Evolutionary conservation across 2,329 filamentous ascomycete species (phyloP), one percentile per base, ranked within the genome.

Genomic region (Hymenoscyphus infarciens): DNA sequence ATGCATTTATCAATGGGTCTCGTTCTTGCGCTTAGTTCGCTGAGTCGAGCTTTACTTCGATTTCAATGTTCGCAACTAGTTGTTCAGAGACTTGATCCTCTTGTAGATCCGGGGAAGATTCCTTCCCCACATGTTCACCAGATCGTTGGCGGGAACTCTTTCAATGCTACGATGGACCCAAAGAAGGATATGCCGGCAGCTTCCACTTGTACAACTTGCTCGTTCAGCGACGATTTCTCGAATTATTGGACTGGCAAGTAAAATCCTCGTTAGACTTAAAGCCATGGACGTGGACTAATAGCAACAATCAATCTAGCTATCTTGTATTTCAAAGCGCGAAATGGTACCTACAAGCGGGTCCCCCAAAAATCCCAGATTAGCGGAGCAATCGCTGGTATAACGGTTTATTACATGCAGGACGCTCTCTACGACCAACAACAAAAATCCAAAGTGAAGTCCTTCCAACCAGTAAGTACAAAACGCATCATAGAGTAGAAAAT

Each of bases 91-190:
- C 66, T 68, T 16, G 66, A 68, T 27, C 66, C 66, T 6, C 49
- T 68, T 45, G 66, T 65, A 4, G 61, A 63, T 19, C 66, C 65
- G 2, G 66, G 66, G 13, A 45, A 54, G 5, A 33, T 33, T 33
- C 61, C 60, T 22, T 63, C 66, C 29, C 58, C 62, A 7, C 67
- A 67, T 39, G 58, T 68, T 3, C 66, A 69, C 54, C 64, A 68
- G 59, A 62, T 64, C 16, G 65, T 64, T 54, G 61, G 61, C n/a
- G 65, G 65, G 64, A 76, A 78, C 66, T 74, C 76, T 1, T 77
- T 79, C 73, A 77, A 77, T 63, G 66, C 73, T 8, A 74, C 74
- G 25, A 78, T 79, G 77, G 70, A 74, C 59, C 66, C 69, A 6
- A 61, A 61, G 7, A 63, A 66, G 29, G 68, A 71, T 35, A 69